Conservation (phyloP, 2,329 filamentous ascomycete genomes). For the Aspergillus eucalypticola region DNA sequence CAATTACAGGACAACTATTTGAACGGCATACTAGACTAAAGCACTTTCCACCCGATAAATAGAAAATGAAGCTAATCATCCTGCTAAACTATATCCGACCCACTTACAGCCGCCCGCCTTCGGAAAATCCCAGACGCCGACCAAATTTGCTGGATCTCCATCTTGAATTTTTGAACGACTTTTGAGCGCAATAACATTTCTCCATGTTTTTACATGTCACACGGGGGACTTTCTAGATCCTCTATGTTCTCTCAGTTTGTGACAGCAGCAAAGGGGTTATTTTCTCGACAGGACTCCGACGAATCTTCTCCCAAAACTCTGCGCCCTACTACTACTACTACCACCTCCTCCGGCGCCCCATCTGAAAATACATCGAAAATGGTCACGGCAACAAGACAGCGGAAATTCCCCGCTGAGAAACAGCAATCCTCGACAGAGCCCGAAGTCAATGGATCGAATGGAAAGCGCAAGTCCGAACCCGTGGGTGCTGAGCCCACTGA, state of each 20-base stretch:
- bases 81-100: not conserved
- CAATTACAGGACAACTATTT: not conserved
- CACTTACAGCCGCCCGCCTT: constrained; percentile 8
- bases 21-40: not conserved
- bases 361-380: constrained; percentile 29
- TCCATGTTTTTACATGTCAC: constrained; percentile 10
- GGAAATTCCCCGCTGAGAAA: constrained; percentile 23
- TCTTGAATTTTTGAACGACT: not conserved
- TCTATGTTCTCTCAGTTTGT: constrained; percentile 47
- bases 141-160: constrained; percentile 3
- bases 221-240: constrained; percentile 11
- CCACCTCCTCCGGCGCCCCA: constrained; percentile 5
- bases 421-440: constrained; percentile 13
- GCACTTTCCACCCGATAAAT: not conserved
- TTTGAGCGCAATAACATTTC: constrained; percentile 23
- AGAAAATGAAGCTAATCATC: no score
- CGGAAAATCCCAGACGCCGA: constrained; percentile 15
- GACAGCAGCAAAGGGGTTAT: constrained; percentile 45
- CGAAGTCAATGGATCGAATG: constrained; percentile 23
- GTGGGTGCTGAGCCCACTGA: constrained; percentile 25
- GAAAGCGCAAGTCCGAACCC: constrained; percentile 37
- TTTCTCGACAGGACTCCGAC: constrained; percentile 35
- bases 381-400: constrained; percentile 37
- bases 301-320: constrained; percentile 14
- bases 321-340: constrained; percentile 4